Conservation (phyloP, 805 yeast species). For the Starmerella sp. region DNA sequence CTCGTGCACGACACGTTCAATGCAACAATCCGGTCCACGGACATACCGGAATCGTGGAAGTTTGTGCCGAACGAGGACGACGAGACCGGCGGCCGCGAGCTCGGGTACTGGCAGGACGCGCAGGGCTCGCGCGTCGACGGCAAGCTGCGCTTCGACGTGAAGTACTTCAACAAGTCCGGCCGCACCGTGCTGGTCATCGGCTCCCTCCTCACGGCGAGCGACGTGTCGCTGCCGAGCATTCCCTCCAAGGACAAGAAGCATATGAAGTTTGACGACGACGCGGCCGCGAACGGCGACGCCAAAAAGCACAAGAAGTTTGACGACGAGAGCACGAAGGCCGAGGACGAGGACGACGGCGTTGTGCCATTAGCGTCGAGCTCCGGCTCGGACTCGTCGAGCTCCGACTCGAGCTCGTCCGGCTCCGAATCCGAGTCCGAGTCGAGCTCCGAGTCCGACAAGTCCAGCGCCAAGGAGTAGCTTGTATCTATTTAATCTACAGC, state of each 20-base stretch:
- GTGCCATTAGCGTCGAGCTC: background rate
- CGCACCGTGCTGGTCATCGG: constrained; percentile 81
- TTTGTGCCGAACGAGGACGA: constrained; percentile 65
- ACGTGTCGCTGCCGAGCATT: constrained; percentile 16
- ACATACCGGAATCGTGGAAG: constrained; percentile 77
- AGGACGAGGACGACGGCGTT: constrained; percentile 3
- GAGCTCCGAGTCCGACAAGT: background rate
- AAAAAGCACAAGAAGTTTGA: constrained; percentile 1
- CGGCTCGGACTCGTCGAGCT: background rate
- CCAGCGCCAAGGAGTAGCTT: background rate
- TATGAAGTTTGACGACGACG: constrained; percentile 7
- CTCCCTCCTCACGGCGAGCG: constrained; percentile 32
- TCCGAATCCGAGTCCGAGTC: background rate
- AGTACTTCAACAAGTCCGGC: constrained; percentile 50
- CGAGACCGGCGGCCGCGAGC: constrained; percentile 35
- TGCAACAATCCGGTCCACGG: constrained; percentile 76
- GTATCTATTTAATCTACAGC: background rate
- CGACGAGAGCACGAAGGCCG: constrained; percentile 1
- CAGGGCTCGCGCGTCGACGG: constrained; percentile 70
- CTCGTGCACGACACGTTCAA: constrained; percentile 88
- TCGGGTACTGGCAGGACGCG: constrained; percentile 83
- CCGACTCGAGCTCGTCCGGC: background rate
- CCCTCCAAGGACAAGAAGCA: constrained; percentile 1
- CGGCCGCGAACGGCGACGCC: background rate
- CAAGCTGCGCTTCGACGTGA: constrained; percentile 63